Conservation (phyloP, 768 basidiomycete genomes). For the Obba rivulosa region DNA sequence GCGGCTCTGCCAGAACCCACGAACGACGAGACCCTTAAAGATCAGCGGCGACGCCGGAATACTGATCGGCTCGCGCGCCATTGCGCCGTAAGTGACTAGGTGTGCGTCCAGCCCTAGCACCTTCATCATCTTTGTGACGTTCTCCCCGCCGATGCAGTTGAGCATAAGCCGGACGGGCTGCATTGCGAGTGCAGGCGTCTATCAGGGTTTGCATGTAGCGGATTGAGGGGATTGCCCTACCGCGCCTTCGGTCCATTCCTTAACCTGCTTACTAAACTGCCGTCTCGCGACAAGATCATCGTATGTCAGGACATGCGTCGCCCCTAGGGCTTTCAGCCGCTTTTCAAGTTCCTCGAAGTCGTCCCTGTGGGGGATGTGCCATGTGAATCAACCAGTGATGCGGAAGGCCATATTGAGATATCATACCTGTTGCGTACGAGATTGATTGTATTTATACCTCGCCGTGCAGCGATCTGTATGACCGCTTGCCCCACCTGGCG, state of each 20-base stretch:
- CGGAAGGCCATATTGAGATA: no score
- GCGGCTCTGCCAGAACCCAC: slow-evolving; percentile 74
- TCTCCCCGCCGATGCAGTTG: slow-evolving; percentile 61
- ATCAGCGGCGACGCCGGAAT: slow-evolving; percentile 78
- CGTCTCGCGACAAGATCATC: slow-evolving; percentile 58
- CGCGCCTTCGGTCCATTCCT: slow-evolving; percentile 54
- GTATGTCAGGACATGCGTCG: slow-evolving; percentile 73
- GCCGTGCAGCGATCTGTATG: slow-evolving; percentile 75
- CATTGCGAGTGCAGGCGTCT: background rate
- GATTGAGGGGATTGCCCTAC: background rate
- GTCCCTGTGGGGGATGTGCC: slow-evolving; percentile 33
- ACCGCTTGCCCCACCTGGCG: slow-evolving; percentile 75
- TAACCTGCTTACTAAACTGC: slow-evolving; percentile 45
- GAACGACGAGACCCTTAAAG: slow-evolving; percentile 74
- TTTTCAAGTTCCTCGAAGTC: slow-evolving; percentile 39
- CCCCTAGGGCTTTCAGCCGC: slow-evolving; percentile 58
- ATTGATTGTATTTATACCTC: slow-evolving; percentile 74
- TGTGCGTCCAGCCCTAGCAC: slow-evolving; percentile 64
- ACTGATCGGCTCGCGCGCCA: slow-evolving; percentile 79
- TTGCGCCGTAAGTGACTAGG: slow-evolving; percentile 84
- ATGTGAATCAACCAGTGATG: background rate
- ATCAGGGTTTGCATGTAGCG: background rate
- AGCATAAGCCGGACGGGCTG: slow-evolving; percentile 43
- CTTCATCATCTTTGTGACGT: slow-evolving; percentile 64
- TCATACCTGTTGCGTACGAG: slow-evolving; percentile 66